These are phyloP conservation scores for Lepidium campestre DNA, from an alignment of 441 rosid species.

Conservation along the genomic window DNA sequence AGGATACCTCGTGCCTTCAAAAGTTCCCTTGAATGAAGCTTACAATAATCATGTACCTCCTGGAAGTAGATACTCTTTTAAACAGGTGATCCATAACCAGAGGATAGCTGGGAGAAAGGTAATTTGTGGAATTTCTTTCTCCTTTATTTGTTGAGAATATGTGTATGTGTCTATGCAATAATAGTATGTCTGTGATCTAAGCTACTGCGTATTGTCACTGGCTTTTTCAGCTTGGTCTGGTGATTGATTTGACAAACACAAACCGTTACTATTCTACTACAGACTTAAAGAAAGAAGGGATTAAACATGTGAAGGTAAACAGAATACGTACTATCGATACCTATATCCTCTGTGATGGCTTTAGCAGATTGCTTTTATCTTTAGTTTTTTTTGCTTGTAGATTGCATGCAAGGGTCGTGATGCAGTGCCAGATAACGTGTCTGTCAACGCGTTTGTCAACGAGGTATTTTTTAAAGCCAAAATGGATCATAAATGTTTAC, in stretches of 20 bases:
- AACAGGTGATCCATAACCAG: constrained; percentile 74
- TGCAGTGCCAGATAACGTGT: constrained; percentile 82
- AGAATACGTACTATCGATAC: neutral
- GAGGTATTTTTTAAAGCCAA: constrained; percentile 53
- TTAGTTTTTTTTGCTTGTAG: constrained; percentile 34
- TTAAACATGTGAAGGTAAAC: constrained; percentile 87
- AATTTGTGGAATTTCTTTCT: constrained; percentile 12
- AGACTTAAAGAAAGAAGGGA: constrained; percentile 88
- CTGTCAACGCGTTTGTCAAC: constrained; percentile 80
- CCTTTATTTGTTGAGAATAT: neutral
- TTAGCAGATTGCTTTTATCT: constrained; percentile 3
- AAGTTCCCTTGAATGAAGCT: constrained; percentile 89
- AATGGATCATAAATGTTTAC: neutral
- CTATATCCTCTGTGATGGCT: neutral
- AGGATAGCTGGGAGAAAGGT: constrained; percentile 81
- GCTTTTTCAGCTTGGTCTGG: constrained; percentile 81
- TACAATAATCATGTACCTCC: constrained; percentile 77
- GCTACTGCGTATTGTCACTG: neutral
- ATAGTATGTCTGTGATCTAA: constrained; percentile 7
- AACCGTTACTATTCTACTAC: constrained; percentile 68
- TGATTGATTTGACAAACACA: constrained; percentile 98
- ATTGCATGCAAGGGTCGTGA: constrained; percentile 93
- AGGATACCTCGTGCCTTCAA: constrained; percentile 74
- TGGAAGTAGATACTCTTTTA: constrained; percentile 93
- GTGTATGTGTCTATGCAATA: neutral